Base-by-base conservation (phyloP, 2,329 filamentous ascomycete genomes). In the Aaosphaeria arxii region DNA sequence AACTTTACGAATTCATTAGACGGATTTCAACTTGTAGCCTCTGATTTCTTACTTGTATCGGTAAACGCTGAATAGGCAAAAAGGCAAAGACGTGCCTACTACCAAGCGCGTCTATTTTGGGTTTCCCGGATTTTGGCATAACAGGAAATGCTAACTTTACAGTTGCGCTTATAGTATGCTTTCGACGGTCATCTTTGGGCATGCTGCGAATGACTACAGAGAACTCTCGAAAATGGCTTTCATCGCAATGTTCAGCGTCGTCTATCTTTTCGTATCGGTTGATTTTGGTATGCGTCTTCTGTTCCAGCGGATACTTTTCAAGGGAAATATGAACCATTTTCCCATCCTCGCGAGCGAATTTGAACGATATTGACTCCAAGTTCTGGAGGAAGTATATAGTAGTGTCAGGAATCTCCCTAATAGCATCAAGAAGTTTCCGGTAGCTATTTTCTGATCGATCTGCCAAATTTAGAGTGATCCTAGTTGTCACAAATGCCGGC, bases 101-200 rank as follows among this genome's bases (percentile, higher is more conserved):
- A 24, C 17, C 3, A n/a, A 40, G 30, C 3, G 46, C 42, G 5
- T 30, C 56, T 4, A 57, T 11, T 28, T 60, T 53, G 11, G 59
- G 62, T n/a, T 55, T 41, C 6, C 35, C 7, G 4, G 45, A 48
- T 5, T 6, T 6, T 7, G 45, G 6, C 24, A 56, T 32, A 0
- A 63, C n/a, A 3, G 61, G 62, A 47, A 63, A 64, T 1, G 58
- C 59, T 5, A 65, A 36, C 11, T 58, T 49, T 3, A 65, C 39
- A 4, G 38, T 44, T 1, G 46, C 49, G 3, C 5, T 7, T 1
- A 7, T 49, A 11, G 46, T 47, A 45, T 40, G 32, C 30, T 52
- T 35, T 2, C 58, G 47, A 5, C 51, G 50, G 11, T 47, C 38
- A 43, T 61, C 47, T 28, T 40, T 1, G 3, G 56, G 58, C 51